Conservation (phyloP, 257 asterid species). For the Jaltomata sinuosa region DNA sequence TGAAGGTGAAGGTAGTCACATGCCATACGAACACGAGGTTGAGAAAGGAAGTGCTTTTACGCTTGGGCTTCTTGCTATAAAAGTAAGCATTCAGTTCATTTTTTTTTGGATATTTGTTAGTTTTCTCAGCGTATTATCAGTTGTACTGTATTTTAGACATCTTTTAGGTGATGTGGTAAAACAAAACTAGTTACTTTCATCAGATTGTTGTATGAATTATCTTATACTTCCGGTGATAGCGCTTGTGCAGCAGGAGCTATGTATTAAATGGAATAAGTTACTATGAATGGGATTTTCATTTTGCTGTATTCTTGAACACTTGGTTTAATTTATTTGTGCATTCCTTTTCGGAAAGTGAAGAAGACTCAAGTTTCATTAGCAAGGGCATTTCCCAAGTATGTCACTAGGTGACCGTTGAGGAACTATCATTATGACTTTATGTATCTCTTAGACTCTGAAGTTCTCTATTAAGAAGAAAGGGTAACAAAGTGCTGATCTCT, state of each 20-base stretch:
- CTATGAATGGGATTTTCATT: background rate
- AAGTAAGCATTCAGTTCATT: conserved; percentile 33
- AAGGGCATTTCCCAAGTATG: background rate
- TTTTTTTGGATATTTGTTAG: background rate
- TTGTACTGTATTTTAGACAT: background rate
- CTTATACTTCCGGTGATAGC: background rate
- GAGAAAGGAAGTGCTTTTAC: conserved; percentile 99
- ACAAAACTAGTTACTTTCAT: background rate
- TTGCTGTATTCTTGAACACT: background rate
- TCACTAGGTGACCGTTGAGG: background rate
- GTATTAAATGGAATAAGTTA: background rate
- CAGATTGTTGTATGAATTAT: background rate
- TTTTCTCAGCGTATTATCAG: background rate
- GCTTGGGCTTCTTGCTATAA: conserved; percentile 89
- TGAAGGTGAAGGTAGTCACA: conserved; percentile 37
- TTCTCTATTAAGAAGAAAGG: background rate
- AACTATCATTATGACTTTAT: background rate
- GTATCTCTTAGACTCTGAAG: background rate
- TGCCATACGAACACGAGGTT: conserved; percentile 74
- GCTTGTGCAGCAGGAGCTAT: background rate
- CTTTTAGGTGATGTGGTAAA: background rate
- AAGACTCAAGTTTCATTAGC: background rate
- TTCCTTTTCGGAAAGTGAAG: background rate
- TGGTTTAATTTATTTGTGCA: background rate
- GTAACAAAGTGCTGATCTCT: background rate